Evolutionary conservation across 441 rosid species (phyloP).

Genomic region (Croton laevigatus): DNA sequence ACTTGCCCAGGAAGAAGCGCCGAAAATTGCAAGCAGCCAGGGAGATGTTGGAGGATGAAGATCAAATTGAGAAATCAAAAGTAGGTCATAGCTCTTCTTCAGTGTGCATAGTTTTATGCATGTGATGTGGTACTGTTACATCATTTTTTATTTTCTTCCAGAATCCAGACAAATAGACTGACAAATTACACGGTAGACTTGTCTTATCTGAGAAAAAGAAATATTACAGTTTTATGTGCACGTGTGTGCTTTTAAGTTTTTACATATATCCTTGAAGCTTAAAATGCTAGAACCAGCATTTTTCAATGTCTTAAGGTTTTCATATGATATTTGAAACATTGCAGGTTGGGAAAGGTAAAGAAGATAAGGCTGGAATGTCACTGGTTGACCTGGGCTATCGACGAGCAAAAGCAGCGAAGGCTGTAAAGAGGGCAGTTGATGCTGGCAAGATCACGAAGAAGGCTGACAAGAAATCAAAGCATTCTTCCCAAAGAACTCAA

Average conservation of each 20-base stretch:
- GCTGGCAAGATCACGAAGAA: slow-evolving; percentile 61
- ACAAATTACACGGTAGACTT: neutral
- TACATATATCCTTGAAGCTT: neutral
- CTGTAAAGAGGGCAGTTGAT: slow-evolving; percentile 69
- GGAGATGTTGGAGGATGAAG: slow-evolving; percentile 89
- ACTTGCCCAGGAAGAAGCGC: slow-evolving; percentile 84
- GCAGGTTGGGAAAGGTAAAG: slow-evolving; percentile 54
- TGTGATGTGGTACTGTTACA: neutral
- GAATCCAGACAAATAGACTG: neutral
- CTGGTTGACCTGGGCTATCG: slow-evolving; percentile 78
- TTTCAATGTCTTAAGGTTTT: neutral
- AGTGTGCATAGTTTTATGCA: neutral
- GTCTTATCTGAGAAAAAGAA: neutral
- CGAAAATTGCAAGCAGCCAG: slow-evolving; percentile 94
- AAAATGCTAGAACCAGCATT: neutral
- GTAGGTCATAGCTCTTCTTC: slow-evolving; percentile 20
- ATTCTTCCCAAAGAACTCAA: slow-evolving; percentile 42
- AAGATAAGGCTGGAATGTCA: slow-evolving; percentile 66
- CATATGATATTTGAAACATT: slow-evolving; percentile 10
- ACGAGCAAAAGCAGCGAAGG: slow-evolving; percentile 90
- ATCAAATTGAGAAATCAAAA: slow-evolving; percentile 35
- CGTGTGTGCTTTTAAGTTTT: neutral
- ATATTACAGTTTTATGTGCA: neutral
- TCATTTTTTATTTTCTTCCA: neutral
- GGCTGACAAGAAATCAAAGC: slow-evolving; percentile 48